Conservation (phyloP, 2,329 filamentous ascomycete species). For the Geosmithia morbida region DNA sequence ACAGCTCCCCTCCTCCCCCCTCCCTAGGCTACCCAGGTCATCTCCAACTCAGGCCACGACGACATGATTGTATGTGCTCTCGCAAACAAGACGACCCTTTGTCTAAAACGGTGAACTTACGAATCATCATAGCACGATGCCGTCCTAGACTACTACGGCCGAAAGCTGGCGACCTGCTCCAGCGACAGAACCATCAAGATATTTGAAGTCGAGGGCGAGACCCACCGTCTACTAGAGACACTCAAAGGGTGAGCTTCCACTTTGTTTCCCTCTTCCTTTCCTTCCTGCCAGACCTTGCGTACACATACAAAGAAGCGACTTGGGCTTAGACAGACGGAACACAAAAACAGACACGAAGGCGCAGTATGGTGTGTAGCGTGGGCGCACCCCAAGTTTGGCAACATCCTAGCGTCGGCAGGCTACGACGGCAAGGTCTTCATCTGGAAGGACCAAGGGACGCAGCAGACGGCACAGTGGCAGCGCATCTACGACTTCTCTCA, state of each 20-base stretch:
- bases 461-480: conserved; percentile 50
- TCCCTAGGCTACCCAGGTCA: conserved; percentile 25
- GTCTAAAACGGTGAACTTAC: neutral
- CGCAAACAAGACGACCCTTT: neutral
- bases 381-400: conserved; percentile 97
- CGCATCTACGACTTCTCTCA: conserved; percentile 85
- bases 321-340: neutral
- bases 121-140: conserved; percentile 66
- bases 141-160: conserved; percentile 95
- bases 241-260: conserved; percentile 62
- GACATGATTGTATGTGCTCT: conserved; percentile 87
- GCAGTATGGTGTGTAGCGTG: conserved; percentile 97
- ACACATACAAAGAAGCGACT: neutral
- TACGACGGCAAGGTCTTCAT: conserved; percentile 98
- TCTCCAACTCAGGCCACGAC: conserved; percentile 55
- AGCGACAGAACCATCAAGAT: conserved; percentile 99
- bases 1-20: conserved; percentile 7
- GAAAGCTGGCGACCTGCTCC: conserved; percentile 89
- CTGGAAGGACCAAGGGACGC: conserved; percentile 71
- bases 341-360: conserved; percentile 63
- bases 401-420: conserved; percentile 85
- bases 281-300: neutral
- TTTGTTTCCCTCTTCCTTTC: neutral
- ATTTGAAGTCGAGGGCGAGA: conserved; percentile 91
- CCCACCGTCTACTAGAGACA: conserved; percentile 80